Evolutionary conservation across 202 grass and related monocot genomes (phyloP).

Genomic region (Carex arenaria): DNA sequence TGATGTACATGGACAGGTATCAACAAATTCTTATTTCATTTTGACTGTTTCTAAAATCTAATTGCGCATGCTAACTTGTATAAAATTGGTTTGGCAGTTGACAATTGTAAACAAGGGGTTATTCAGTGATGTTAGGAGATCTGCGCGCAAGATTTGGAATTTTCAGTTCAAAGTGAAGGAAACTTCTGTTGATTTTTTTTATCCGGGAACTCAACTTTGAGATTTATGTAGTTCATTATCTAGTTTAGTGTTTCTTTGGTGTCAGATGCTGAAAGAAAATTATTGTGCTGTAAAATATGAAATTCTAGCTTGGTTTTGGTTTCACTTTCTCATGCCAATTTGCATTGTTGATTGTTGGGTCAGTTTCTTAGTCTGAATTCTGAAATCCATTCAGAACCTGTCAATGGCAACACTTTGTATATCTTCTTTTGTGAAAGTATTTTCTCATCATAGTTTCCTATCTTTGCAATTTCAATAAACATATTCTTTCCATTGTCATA

Average conservation of each 20-base stretch:
- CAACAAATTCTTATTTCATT: background rate
- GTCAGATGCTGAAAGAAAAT: background rate
- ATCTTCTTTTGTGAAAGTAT: too few relatives aligned
- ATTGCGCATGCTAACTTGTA: background rate
- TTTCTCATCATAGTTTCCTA: too few relatives aligned
- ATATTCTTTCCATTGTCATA: too few relatives aligned
- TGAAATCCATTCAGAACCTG: background rate
- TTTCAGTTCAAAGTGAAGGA: slow-evolving; percentile 90
- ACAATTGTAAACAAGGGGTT: slow-evolving; percentile 55
- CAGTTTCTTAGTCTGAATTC: background rate
- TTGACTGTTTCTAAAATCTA: slow-evolving; percentile 8
- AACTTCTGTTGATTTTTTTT: slow-evolving; percentile 68
- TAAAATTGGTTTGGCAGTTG: slow-evolving; percentile 35
- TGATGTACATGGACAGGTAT: slow-evolving; percentile 94
- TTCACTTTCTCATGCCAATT: background rate
- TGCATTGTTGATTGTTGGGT: background rate
- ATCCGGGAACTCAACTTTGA: slow-evolving; percentile 66
- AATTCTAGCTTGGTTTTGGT: background rate
- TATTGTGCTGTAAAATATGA: background rate
- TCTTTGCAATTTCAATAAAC: too few relatives aligned
- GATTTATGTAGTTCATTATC: background rate
- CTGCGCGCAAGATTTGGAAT: slow-evolving; percentile 49
- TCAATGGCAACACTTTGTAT: background rate
- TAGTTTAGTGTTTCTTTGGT: background rate
- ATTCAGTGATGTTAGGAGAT: slow-evolving; percentile 22